phyloP scores from a whole-genome alignment of 1,284 basidiomycete species.

The Coniophora puteana region DNA sequence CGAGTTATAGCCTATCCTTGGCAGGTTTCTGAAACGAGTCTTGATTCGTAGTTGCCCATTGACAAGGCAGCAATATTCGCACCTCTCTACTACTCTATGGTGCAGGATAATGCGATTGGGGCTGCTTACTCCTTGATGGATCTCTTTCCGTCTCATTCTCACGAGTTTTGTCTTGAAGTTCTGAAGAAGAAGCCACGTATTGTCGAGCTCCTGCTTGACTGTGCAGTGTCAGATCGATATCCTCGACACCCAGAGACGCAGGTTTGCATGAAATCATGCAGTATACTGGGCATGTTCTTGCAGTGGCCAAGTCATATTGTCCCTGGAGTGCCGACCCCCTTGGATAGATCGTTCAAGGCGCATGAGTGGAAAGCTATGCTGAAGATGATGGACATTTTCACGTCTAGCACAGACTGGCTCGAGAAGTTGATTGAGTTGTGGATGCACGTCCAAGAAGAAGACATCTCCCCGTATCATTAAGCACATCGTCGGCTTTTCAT shows the following conservation, averaged over 20 bases:
- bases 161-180: conserved; percentile 20
- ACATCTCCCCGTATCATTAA: too few relatives aligned
- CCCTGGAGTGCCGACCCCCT: conserved; percentile 15
- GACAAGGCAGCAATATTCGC: conserved; percentile 16
- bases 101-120: conserved; percentile 25
- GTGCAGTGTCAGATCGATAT: conserved; percentile 16
- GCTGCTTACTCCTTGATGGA: conserved; percentile 19
- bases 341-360: conserved; percentile 6
- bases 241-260: conserved; percentile 24
- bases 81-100: conserved; percentile 22
- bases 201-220: conserved; percentile 22
- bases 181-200: conserved; percentile 24
- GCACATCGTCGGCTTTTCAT: too few relatives aligned
- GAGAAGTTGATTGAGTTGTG: conserved; percentile 14
- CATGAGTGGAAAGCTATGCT: conserved; percentile 13
- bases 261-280: conserved; percentile 16
- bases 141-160: conserved; percentile 18
- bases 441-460: conserved; percentile 13
- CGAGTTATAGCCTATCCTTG: background rate
- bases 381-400: conserved; percentile 7
- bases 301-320: conserved; percentile 13
- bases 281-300: conserved; percentile 13
- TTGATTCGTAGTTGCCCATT: conserved; percentile 8
- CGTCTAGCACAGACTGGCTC: conserved; percentile 11
- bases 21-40: background rate